phyloP scores from a whole-genome alignment of 805 yeast genomes.

The Maudiozyma serrabonitensis region DNA sequence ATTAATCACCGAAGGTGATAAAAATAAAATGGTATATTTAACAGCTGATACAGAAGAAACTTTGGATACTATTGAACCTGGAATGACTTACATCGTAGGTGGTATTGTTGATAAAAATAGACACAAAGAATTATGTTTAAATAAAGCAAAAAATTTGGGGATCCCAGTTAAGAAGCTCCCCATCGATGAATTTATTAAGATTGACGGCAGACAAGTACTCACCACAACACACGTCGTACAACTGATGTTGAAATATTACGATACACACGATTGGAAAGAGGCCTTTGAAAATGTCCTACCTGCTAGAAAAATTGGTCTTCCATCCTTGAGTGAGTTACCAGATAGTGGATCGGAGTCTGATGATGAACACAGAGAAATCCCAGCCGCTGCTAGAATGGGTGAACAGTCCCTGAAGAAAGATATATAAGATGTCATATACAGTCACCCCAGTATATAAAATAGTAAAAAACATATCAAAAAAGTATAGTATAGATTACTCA shows the following conservation, averaged over 20 bases:
- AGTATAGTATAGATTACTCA: background rate
- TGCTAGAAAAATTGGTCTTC: constrained; percentile 47
- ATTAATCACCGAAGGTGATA: constrained; percentile 27
- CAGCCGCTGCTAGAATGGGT: background rate
- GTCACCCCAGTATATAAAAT: background rate
- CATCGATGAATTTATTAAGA: constrained; percentile 69
- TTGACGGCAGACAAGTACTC: constrained; percentile 79
- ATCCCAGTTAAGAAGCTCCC: constrained; percentile 73
- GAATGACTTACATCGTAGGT: constrained; percentile 76
- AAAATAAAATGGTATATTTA: constrained; percentile 48
- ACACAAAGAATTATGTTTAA: constrained; percentile 66
- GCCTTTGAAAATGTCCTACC: constrained; percentile 89
- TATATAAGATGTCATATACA: background rate
- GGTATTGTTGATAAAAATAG: constrained; percentile 96
- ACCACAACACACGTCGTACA: constrained; percentile 96
- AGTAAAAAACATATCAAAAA: background rate
- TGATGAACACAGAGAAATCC: background rate
- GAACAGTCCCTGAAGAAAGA: background rate
- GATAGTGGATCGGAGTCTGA: background rate
- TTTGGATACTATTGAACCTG: constrained; percentile 52
- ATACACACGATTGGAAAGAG: constrained; percentile 67
- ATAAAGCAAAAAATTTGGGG: constrained; percentile 70
- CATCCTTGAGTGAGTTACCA: constrained; percentile 1
- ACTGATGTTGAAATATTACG: constrained; percentile 70
- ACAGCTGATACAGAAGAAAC: constrained; percentile 81